A percentile compares a stretch with the other conserved stretches of the same genome.
These are phyloP conservation scores for Penicillium bialowiezense DNA, from an alignment of 495 filamentous ascomycete species.

Conservation along the genomic window DNA sequence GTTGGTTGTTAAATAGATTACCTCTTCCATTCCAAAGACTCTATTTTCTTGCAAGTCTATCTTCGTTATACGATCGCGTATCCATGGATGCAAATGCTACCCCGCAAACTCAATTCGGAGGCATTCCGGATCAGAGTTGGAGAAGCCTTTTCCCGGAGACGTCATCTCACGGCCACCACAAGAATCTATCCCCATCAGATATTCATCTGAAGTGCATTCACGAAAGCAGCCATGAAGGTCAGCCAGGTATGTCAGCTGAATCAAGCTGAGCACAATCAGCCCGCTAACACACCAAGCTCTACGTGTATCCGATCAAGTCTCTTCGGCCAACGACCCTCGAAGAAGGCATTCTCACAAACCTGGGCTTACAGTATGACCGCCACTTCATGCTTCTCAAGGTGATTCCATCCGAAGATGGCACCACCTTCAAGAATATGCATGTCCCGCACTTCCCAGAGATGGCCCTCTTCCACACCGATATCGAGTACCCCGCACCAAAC, in stretches of 20 bases:
- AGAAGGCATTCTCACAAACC: conserved; percentile 53
- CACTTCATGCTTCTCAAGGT: conserved; percentile 73
- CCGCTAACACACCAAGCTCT: conserved; percentile 54
- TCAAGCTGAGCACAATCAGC: neutral
- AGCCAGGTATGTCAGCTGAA: conserved; percentile 40
- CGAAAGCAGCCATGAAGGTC: conserved; percentile 24
- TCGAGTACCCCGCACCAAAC: conserved; percentile 35
- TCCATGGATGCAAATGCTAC: no score
- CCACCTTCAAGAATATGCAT: conserved; percentile 63
- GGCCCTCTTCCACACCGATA: conserved; percentile 62
- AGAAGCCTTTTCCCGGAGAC: no score
- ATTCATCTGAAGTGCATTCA: no score
- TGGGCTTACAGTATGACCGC: conserved; percentile 74
- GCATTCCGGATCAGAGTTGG: no score
- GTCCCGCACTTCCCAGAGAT: conserved; percentile 61
- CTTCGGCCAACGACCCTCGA: conserved; percentile 62
- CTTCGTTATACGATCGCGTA: no score
- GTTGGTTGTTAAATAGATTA: no score
- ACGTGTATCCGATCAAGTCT: conserved; percentile 87
- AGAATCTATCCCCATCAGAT: no score
- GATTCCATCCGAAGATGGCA: conserved; percentile 25
- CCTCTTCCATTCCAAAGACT: no score
- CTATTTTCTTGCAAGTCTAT: no score
- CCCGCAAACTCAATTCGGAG: no score
- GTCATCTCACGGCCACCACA: no score